Percentiles rank a stretch among this genome's conserved stretches.
Conservation (phyloP, 1,139 yeast genomes). For the Debaryomyces psychrophilus region DNA sequence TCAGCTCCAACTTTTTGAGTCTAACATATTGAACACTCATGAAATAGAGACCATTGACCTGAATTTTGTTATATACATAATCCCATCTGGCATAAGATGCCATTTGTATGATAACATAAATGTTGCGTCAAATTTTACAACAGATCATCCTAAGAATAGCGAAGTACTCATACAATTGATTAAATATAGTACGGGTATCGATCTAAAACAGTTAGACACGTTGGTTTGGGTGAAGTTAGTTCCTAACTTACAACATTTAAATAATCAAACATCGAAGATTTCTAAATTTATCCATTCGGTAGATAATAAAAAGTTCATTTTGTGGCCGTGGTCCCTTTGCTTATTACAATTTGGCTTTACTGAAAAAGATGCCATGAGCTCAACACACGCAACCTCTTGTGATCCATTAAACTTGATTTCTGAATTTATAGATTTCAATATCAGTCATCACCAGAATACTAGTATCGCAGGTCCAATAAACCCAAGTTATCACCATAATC, state of each 20-base stretch:
- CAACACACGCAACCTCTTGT: constrained; percentile 15
- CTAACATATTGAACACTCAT: constrained; percentile 23
- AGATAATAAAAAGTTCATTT: constrained; percentile 57
- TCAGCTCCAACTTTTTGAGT: constrained; percentile 36
- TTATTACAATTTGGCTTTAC: constrained; percentile 53
- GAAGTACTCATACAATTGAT: constrained; percentile 52
- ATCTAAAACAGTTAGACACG: constrained; percentile 20
- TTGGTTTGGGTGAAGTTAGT: constrained; percentile 63
- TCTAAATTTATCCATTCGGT: constrained; percentile 56
- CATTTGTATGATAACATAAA: constrained; percentile 53
- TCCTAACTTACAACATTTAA: constrained; percentile 68
- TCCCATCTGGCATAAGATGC: constrained; percentile 78
- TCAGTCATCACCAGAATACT: constrained; percentile 24
- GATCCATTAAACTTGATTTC: constrained; percentile 42
- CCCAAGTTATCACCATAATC: constrained; percentile 15
- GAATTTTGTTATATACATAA: constrained; percentile 58
- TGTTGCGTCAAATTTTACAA: constrained; percentile 44
- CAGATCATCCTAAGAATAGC: constrained; percentile 54
- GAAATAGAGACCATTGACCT: constrained; percentile 18
- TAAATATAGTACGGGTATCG: constrained; percentile 57
- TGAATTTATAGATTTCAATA: constrained; percentile 41
- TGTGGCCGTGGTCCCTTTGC: constrained; percentile 75
- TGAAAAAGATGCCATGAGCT: constrained; percentile 26
- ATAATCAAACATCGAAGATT: constrained; percentile 67
- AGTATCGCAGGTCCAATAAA: constrained; percentile 10